Evolutionary conservation across 805 yeast species (phyloP).

Genomic region (Clavispora asparagi): DNA sequence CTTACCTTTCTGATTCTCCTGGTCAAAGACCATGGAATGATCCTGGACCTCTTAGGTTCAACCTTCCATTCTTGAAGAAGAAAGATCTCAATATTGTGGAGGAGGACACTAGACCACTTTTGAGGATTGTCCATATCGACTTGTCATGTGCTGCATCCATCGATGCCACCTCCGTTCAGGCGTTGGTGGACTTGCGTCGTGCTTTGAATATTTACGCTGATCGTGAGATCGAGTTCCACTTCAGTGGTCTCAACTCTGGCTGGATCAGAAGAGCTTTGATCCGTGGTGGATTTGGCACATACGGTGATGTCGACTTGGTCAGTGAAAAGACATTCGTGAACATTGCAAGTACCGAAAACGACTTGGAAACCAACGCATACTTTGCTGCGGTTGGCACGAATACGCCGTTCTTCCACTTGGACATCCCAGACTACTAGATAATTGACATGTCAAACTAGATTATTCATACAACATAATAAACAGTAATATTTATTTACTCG

Average conservation of each 20-base stretch:
- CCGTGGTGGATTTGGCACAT: conserved; percentile 72
- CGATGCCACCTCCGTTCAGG: conserved; percentile 78
- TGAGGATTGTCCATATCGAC: conserved; percentile 74
- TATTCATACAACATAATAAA: neutral
- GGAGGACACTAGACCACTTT: conserved; percentile 53
- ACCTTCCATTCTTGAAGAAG: conserved; percentile 25
- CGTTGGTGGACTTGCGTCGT: conserved; percentile 69
- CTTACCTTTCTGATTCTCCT: conserved; percentile 25
- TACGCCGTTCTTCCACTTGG: conserved; percentile 75
- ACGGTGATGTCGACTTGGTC: conserved; percentile 35
- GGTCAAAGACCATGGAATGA: conserved; percentile 89
- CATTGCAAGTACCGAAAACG: conserved; percentile 27
- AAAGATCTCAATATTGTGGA: conserved; percentile 11
- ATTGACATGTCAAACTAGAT: neutral
- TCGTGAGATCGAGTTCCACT: conserved; percentile 83
- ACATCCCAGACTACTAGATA: conserved; percentile 53
- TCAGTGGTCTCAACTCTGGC: conserved; percentile 76
- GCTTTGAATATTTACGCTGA: conserved; percentile 71
- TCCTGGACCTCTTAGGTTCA: conserved; percentile 57
- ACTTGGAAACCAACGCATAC: conserved; percentile 33
- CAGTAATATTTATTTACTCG: neutral
- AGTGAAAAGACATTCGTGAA: conserved; percentile 38
- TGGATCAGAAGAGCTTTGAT: conserved; percentile 81
- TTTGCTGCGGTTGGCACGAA: conserved; percentile 57
- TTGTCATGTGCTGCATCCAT: conserved; percentile 69